phyloP scores from a whole-genome alignment of 2,329 filamentous ascomycete genomes.

The Xylariales sp. region DNA sequence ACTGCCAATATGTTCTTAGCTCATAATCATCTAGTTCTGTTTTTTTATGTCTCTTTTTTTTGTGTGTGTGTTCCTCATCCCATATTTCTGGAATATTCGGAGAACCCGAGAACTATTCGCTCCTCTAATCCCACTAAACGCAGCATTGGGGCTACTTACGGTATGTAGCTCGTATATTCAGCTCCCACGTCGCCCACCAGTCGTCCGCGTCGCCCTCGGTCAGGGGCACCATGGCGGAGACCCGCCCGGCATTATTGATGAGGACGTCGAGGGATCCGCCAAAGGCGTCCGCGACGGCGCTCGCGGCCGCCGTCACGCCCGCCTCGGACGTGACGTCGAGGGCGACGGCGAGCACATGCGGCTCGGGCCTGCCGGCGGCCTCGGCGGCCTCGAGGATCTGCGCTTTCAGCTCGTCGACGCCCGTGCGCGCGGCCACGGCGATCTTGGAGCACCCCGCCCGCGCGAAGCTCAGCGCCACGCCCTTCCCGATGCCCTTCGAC shows the following conservation, averaged over 20 bases:
- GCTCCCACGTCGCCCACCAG: slow-evolving; percentile 36
- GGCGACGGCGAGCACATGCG: slow-evolving; percentile 43
- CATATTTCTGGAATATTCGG: too few species aligned
- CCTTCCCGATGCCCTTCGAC: slow-evolving; percentile 59
- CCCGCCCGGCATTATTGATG: slow-evolving; percentile 53
- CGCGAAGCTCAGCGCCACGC: slow-evolving; percentile 62
- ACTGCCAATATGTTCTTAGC: slow-evolving; percentile 4
- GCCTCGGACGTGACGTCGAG: slow-evolving; percentile 47
- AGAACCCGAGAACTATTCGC: neutral
- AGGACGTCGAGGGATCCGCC: slow-evolving; percentile 49
- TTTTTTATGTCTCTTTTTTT: too few species aligned
- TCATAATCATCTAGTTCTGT: too few species aligned
- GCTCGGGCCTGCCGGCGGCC: slow-evolving; percentile 38
- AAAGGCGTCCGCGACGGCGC: slow-evolving; percentile 31
- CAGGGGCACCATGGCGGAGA: slow-evolving; percentile 45
- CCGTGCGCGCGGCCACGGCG: slow-evolving; percentile 60
- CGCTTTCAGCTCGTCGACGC: slow-evolving; percentile 51
- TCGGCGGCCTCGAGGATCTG: slow-evolving; percentile 50
- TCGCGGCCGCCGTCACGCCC: slow-evolving; percentile 46
- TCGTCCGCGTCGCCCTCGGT: slow-evolving; percentile 34
- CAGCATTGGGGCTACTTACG: slow-evolving; percentile 12
- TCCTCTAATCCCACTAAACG: neutral
- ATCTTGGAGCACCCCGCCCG: slow-evolving; percentile 60
- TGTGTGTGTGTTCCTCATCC: too few species aligned
- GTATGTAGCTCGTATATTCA: slow-evolving; percentile 36